Base-by-base conservation (phyloP, 2,329 filamentous ascomycete species). In the Orbilia oligospora region DNA sequence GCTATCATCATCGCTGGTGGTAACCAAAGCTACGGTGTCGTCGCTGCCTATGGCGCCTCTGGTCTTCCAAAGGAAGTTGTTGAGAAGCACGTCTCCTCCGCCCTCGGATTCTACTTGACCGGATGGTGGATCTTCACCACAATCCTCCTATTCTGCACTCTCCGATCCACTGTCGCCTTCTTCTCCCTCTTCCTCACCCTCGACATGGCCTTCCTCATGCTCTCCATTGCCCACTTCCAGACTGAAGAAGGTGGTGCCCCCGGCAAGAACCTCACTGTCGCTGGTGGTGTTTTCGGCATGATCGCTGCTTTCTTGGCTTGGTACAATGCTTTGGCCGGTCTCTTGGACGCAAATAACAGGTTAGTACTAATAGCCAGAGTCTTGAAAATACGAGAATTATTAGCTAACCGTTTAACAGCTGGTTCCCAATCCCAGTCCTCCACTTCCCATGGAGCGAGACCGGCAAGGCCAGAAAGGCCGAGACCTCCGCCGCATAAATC, bases 81-180 rank as follows among this genome's bases (percentile, higher is more conserved):
- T 38, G 33, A 46, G 5, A 84, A 85, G 27, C 86, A 86, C 80
- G 87, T 88, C 76, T 84, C 87, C 65, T 89, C 90, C 58, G 90
- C 90, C 0, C 86, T 94, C 69, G 92, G 91, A 71, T 89, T 94
- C 83, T 95, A 92, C 88, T 86, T 95, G 73, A 89, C 89, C 81
- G 88, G 91, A 84, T 95, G 92, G 92, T 94, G 93, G 86, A 93
- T 95, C 86, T 95, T 95, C 87, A 95, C 92, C 66, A 91, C 90
- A 71, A 85, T 95, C 76, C 84, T 94, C 80, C 86, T 94, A 46
- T 82, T 94, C 76, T 91, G 90, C 87, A 95, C 92, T 9, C 87
- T 95, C 66, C 89, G 89, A 79, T 94, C 92, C 12, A 93, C 91
- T 53, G 87, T 94, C 81, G 91, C 92, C 81, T 94, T 94, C 88